These are phyloP conservation scores for Serpula lacrymans DNA, from an alignment of 768 basidiomycete species.

Conservation along the genomic window DNA sequence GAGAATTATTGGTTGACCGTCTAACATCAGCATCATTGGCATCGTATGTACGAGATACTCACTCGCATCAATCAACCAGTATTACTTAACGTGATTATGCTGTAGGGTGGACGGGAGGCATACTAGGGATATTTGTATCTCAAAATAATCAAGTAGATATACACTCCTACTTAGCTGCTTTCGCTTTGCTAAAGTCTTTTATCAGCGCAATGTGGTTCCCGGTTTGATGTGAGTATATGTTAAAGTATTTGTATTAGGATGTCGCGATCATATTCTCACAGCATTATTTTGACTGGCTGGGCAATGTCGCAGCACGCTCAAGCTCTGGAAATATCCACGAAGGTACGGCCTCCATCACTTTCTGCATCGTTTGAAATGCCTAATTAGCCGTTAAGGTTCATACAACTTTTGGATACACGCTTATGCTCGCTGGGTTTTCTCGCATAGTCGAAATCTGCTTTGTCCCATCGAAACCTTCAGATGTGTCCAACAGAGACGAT, in stretches of 20 bases:
- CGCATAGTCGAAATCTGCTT: slow-evolving; percentile 80
- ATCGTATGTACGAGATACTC: slow-evolving; percentile 66
- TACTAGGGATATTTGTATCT: slow-evolving; percentile 73
- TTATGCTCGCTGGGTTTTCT: slow-evolving; percentile 71
- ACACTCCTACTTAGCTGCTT: neutral
- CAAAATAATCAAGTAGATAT: slow-evolving; percentile 60
- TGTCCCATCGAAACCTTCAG: slow-evolving; percentile 41
- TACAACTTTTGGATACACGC: slow-evolving; percentile 66
- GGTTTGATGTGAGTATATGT: slow-evolving; percentile 55
- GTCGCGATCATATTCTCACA: no score
- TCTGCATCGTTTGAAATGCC: neutral
- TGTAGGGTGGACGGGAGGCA: slow-evolving; percentile 85
- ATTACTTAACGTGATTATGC: slow-evolving; percentile 4
- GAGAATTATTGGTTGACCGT: neutral
- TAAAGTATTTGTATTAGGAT: slow-evolving; percentile 2
- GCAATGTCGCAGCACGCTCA: slow-evolving; percentile 85
- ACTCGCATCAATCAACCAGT: neutral
- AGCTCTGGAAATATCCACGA: slow-evolving; percentile 72
- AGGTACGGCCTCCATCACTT: slow-evolving; percentile 34
- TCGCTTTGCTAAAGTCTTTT: no score
- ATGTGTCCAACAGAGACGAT: slow-evolving; percentile 51
- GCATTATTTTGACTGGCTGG: slow-evolving; percentile 82
- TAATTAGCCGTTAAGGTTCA: slow-evolving; percentile 49
- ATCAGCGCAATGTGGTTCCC: slow-evolving; percentile 66
- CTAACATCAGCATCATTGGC: slow-evolving; percentile 52